A percentile compares a stretch with the other conserved stretches of the same genome.
These are phyloP conservation scores for Spergularia bocconei DNA, from an alignment of 148 eudicot genomes.

Conservation along the genomic window DNA sequence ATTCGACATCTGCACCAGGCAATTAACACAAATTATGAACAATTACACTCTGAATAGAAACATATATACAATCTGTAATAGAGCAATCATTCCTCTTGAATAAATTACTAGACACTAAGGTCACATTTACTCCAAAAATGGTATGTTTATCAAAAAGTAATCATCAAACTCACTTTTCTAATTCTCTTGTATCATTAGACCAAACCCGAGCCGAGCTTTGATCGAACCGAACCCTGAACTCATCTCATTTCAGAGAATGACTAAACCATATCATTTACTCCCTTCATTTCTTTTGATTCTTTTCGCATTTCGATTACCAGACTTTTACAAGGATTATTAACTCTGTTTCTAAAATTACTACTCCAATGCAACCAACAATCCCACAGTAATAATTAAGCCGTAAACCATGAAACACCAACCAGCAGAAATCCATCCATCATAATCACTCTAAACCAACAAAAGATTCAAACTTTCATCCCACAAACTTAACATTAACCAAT, in stretches of 20 bases:
- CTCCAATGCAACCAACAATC: background rate
- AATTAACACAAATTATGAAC: background rate
- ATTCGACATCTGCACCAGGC: slow-evolving; percentile 73
- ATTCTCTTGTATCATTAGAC: background rate
- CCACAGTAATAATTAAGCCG: background rate
- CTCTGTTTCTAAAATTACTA: background rate
- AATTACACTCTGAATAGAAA: background rate
- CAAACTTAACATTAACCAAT: background rate
- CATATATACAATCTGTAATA: background rate
- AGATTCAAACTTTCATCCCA: background rate
- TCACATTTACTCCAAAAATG: no score
- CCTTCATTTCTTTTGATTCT: no score
- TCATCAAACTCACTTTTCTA: background rate
- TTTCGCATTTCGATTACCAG: no score
- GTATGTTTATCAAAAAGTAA: background rate
- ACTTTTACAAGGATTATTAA: background rate
- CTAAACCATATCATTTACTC: no score
- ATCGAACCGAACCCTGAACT: background rate
- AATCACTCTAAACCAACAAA: background rate
- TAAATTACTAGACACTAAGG: background rate
- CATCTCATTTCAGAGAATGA: no score
- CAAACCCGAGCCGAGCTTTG: background rate
- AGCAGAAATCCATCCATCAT: background rate
- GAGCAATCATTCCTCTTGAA: background rate
- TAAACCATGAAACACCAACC: slow-evolving; percentile 6